phyloP scores from a whole-genome alignment of 1,139 yeast genomes.

The Suhomyces maxii region DNA sequence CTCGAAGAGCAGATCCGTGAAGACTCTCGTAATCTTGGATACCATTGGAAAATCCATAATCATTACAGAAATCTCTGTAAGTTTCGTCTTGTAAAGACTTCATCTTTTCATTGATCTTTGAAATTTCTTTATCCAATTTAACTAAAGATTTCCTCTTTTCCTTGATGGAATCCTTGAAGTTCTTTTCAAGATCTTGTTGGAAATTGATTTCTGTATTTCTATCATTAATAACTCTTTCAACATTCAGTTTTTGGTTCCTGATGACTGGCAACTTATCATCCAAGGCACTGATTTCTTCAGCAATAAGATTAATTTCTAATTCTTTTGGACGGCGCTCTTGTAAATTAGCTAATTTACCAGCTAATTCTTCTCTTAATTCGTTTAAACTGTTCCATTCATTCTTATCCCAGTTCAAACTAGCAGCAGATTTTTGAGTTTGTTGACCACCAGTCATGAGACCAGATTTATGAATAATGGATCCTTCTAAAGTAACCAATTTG shows the following conservation, averaged over 20 bases:
- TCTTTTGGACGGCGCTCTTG: constrained; percentile 54
- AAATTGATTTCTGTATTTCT: constrained; percentile 55
- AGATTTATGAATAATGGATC: constrained; percentile 79
- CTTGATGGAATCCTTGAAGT: constrained; percentile 17
- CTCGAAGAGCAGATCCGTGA: constrained; percentile 63
- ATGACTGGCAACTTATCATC: constrained; percentile 57
- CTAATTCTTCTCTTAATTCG: constrained; percentile 60
- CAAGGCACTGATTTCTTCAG: constrained; percentile 54
- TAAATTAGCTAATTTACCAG: constrained; percentile 52
- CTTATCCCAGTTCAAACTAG: constrained; percentile 66
- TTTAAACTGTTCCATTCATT: constrained; percentile 61
- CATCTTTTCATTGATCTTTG: constrained; percentile 26
- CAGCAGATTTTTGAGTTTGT: constrained; percentile 37
- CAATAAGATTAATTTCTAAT: constrained; percentile 54
- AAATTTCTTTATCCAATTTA: constrained; percentile 33
- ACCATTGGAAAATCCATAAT: constrained; percentile 50
- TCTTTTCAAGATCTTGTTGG: constrained; percentile 31
- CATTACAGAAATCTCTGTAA: constrained; percentile 55
- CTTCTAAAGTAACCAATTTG: constrained; percentile 80
- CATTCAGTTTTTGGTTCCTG: constrained; percentile 49
- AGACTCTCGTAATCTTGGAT: constrained; percentile 67
- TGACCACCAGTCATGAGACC: constrained; percentile 94
- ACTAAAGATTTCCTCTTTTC: constrained; percentile 23
- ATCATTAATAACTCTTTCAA: constrained; percentile 56
- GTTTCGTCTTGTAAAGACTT: constrained; percentile 42